Evolutionary conservation across 176 grass and related monocot genomes (phyloP), one percentile per base, ranked within the genome.

Genomic region (Eremochloa ophiuroides): DNA sequence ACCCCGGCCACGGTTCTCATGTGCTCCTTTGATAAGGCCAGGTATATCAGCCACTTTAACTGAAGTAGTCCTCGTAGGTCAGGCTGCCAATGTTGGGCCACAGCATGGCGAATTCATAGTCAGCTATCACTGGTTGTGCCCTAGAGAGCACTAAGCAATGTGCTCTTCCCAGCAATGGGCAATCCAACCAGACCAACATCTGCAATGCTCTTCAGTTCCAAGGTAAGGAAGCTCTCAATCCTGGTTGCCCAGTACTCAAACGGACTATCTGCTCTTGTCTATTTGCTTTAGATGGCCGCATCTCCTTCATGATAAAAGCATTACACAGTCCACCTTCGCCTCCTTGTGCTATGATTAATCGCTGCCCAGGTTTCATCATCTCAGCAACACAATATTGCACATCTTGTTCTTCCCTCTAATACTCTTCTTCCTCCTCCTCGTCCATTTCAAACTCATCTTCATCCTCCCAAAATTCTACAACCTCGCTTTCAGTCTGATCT

Each of bases 201-300:
- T 4, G 94, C 94, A 73, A 97, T 97, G 73, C 89, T 94, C 82
- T 94, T 97, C 63, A 97, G 62, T 84, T 97, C 94, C 67, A 97
- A 82, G 76, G 94, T 88, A 67, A 97, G 85, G 73, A 84, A 59
- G 55, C 73, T 86, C 78, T 97, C 89, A 34, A 87, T 83, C 94
- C 94, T 43, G 79, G 76, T 20, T 80, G 55, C 47, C 91, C 89
- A 1, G 59, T 65, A 78, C 76, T 83, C 73, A 83, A 80, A 62
- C 69, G 67, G 47, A 75, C 69, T 63, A 83, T 63, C 60, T 75
- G 31, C 61, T 58, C 62, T 74, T 97, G 68, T 66, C 63, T 81
- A 51, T 78, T 33, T 58, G 2, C 79, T 84, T 86, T 90, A 23
- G 58, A 75, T 30, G 81, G 80, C 33, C 80, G 76, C 29, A 73